phyloP scores from a whole-genome alignment of 2,329 filamentous ascomycete genomes.

The Fonsecaea multimorphosa region DNA sequence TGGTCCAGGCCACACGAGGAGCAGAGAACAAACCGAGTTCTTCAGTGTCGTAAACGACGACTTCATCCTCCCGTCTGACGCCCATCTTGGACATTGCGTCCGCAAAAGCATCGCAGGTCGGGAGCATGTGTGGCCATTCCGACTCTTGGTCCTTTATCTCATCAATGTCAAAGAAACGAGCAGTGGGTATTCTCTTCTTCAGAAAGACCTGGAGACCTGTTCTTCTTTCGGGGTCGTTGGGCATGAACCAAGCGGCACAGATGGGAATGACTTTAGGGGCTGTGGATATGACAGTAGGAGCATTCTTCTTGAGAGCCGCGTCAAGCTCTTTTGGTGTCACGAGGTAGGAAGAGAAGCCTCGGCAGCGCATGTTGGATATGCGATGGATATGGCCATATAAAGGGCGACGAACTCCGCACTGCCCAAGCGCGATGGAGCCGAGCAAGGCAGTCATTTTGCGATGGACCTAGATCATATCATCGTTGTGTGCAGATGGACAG shows the following conservation, averaged over 20 bases:
- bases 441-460: constrained; percentile 18
- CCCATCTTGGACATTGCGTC: constrained; percentile 87
- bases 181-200: constrained; percentile 81
- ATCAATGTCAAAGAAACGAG: constrained; percentile 96
- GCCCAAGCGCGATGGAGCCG: constrained; percentile 19
- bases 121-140: constrained; percentile 96
- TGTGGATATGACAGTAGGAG: constrained; percentile 77
- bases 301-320: constrained; percentile 80
- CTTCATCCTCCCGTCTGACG: constrained; percentile 82
- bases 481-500: constrained; percentile 1
- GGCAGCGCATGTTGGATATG: constrained; percentile 46
- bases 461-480: constrained; percentile 14
- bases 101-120: constrained; percentile 78
- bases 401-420: constrained; percentile 23
- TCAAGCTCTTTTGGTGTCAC: constrained; percentile 83
- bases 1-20: constrained; percentile 90
- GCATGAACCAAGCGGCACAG: constrained; percentile 94
- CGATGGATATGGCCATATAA: constrained; percentile 39
- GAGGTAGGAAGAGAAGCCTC: constrained; percentile 75
- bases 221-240: constrained; percentile 77
- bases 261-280: constrained; percentile 84
- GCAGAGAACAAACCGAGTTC: constrained; percentile 94
- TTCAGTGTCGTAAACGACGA: constrained; percentile 92
- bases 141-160: constrained; percentile 85
- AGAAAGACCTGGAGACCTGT: constrained; percentile 81